Percentiles rank a stretch among this genome's conserved stretches.
Conservation (phyloP, 176 grass and related monocot genomes). For the Bonia amplexicaulis region DNA sequence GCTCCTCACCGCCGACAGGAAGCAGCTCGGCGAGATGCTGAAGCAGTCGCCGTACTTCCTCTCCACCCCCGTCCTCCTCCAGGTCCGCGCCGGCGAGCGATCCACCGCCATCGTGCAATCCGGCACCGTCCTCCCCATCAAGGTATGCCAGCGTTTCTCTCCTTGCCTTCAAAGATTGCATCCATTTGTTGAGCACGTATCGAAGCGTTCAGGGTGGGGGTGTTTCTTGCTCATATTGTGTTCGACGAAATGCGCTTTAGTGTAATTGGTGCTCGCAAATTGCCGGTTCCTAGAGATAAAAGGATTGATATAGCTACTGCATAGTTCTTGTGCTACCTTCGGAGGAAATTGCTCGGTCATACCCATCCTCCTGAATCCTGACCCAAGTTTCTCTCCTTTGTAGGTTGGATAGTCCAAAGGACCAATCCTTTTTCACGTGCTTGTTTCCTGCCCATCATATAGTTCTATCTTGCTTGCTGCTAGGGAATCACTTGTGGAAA, state of each 20-base stretch:
- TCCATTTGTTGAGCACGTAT: not conserved
- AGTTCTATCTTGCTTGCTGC: not conserved
- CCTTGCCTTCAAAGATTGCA: not conserved
- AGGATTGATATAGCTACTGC: not conserved
- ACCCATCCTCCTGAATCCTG: not conserved
- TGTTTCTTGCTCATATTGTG: not conserved
- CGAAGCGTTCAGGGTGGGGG: not conserved
- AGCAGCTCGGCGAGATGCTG: conserved; percentile 70
- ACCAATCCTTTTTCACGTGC: not conserved
- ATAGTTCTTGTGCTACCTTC: not conserved
- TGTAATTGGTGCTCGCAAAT: not conserved
- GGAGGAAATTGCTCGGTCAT: not conserved
- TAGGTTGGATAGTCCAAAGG: not conserved
- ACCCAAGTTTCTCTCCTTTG: not conserved
- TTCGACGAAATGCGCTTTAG: conserved; percentile 17
- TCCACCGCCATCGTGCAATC: conserved; percentile 64
- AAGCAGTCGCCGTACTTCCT: conserved; percentile 88
- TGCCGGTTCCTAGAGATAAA: not conserved
- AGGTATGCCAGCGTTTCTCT: conserved; percentile 20
- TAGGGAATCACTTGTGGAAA: not conserved
- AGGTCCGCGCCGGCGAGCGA: conserved; percentile 69
- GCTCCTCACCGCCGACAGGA: conserved; percentile 66
- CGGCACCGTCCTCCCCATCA: conserved; percentile 74
- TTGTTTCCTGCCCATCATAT: not conserved
- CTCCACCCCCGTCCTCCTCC: conserved; percentile 72